These are phyloP conservation scores for Scheffersomyces lignicola DNA, from an alignment of 1,139 yeast genomes.

Conservation along the genomic window DNA sequence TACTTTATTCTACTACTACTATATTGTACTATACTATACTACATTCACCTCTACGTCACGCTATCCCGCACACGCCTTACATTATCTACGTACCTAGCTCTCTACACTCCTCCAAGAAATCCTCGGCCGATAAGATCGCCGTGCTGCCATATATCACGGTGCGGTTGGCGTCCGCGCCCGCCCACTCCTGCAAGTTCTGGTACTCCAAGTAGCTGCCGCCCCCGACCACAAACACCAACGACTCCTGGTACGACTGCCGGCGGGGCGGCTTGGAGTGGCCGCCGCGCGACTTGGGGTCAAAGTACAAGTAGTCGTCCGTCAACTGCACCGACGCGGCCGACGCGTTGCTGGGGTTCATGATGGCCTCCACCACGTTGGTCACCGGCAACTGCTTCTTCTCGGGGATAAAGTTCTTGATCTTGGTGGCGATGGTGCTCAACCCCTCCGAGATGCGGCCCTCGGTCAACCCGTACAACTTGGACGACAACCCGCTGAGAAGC, in stretches of 20 bases:
- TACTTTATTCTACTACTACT: too few species aligned
- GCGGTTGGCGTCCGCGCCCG: slow-evolving; percentile 39
- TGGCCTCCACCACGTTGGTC: slow-evolving; percentile 85
- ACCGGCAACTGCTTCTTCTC: slow-evolving; percentile 85
- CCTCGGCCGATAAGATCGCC: slow-evolving; percentile 71
- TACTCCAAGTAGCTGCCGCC: slow-evolving; percentile 96
- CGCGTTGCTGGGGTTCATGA: slow-evolving; percentile 78
- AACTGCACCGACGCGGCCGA: slow-evolving; percentile 59
- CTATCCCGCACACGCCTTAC: too few species aligned
- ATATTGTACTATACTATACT: too few species aligned
- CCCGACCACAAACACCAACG: slow-evolving; percentile 89
- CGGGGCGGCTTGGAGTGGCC: slow-evolving; percentile 88
- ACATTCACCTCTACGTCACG: too few species aligned
- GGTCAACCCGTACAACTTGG: slow-evolving; percentile 76
- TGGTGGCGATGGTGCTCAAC: slow-evolving; percentile 83
- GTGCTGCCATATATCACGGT: slow-evolving; percentile 85
- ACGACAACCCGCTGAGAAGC: slow-evolving; percentile 73
- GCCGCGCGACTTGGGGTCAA: slow-evolving; percentile 90
- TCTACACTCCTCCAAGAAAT: slow-evolving; percentile 73
- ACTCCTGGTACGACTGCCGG: slow-evolving; percentile 76
- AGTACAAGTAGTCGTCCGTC: slow-evolving; percentile 87
- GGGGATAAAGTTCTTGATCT: slow-evolving; percentile 83
- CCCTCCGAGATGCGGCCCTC: slow-evolving; percentile 80
- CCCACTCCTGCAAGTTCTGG: slow-evolving; percentile 91
- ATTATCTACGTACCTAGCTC: slow-evolving; percentile 42